These are phyloP conservation scores for Phytopythium boreale DNA, from an alignment of 352 stramenopile genomes.

Conservation along the genomic window DNA sequence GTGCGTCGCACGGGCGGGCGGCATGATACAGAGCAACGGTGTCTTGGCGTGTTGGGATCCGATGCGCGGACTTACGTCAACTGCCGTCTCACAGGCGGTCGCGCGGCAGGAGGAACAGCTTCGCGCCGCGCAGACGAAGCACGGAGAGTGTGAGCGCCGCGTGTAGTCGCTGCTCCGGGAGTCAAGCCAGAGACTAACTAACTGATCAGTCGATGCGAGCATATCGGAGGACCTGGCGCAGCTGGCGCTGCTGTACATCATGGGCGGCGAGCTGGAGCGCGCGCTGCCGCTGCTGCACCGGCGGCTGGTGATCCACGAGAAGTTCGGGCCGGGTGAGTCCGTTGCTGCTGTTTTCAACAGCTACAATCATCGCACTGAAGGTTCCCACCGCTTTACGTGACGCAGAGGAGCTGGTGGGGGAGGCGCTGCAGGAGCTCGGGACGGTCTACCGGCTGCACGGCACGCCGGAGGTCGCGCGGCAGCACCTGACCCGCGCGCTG, in stretches of 20 bases:
- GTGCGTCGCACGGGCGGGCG: slow-evolving; percentile 6
- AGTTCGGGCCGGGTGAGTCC: slow-evolving; percentile 56
- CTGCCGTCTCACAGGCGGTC: no score
- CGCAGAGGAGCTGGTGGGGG: slow-evolving; percentile 50
- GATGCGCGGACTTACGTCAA: no score
- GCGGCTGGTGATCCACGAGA: slow-evolving; percentile 82
- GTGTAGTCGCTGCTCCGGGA: background rate
- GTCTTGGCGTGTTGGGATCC: no score
- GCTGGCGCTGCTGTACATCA: slow-evolving; percentile 63
- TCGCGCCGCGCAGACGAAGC: slow-evolving; percentile 31
- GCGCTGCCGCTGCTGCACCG: slow-evolving; percentile 67
- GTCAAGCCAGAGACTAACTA: background rate
- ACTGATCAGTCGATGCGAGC: slow-evolving; percentile 37
- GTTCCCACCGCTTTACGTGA: no score
- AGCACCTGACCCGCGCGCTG: slow-evolving; percentile 61
- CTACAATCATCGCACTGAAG: background rate
- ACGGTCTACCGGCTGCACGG: slow-evolving; percentile 67
- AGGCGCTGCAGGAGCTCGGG: slow-evolving; percentile 62
- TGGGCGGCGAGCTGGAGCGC: slow-evolving; percentile 63
- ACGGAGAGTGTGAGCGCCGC: slow-evolving; percentile 46
- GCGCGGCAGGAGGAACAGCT: slow-evolving; percentile 46
- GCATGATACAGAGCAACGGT: no score
- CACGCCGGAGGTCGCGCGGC: slow-evolving; percentile 39
- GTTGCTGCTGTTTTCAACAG: background rate
- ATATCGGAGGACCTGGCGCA: slow-evolving; percentile 70